Conservation (phyloP, 306 rosid genomes). For the Castanea crenata region DNA sequence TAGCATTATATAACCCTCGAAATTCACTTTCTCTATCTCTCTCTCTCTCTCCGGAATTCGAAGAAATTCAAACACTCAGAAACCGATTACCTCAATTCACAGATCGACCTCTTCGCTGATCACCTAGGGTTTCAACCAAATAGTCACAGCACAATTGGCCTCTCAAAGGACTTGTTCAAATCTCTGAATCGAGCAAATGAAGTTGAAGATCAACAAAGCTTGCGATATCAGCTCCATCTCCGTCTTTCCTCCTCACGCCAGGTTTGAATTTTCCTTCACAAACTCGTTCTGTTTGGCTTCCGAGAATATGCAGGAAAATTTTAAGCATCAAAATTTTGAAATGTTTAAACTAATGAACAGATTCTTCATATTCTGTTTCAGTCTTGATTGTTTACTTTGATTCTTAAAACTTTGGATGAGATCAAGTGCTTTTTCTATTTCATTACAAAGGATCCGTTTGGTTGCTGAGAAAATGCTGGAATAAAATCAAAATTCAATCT, state of each 20-base stretch:
- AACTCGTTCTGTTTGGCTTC: not conserved
- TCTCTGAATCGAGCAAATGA: conserved; percentile 28
- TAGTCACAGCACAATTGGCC: not conserved
- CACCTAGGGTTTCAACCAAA: not conserved
- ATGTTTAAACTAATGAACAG: not conserved
- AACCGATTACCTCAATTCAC: conserved; percentile 5
- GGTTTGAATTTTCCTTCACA: conserved; percentile 25
- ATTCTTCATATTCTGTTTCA: not conserved
- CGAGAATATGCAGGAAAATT: conserved; percentile 5
- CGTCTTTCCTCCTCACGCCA: conserved; percentile 76
- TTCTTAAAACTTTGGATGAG: not conserved
- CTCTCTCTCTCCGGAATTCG: conserved; percentile 6
- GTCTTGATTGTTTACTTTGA: not conserved
- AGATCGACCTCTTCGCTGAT: not conserved
- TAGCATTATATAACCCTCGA: conserved; percentile 11
- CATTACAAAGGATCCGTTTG: conserved; percentile 11
- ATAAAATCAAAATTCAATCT: conserved; percentile 1
- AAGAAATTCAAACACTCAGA: not conserved
- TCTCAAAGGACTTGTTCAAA: not conserved
- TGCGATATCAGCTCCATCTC: conserved; percentile 87
- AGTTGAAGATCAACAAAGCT: conserved; percentile 86
- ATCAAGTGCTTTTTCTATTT: not conserved
- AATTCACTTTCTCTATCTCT: not conserved
- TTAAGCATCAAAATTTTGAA: not conserved
- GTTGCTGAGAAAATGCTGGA: conserved; percentile 16